Percentiles rank a stretch among this genome's conserved stretches.
These are phyloP conservation scores for Taphrina betulina DNA, from an alignment of 1,139 yeast genomes.

Conservation along the genomic window DNA sequence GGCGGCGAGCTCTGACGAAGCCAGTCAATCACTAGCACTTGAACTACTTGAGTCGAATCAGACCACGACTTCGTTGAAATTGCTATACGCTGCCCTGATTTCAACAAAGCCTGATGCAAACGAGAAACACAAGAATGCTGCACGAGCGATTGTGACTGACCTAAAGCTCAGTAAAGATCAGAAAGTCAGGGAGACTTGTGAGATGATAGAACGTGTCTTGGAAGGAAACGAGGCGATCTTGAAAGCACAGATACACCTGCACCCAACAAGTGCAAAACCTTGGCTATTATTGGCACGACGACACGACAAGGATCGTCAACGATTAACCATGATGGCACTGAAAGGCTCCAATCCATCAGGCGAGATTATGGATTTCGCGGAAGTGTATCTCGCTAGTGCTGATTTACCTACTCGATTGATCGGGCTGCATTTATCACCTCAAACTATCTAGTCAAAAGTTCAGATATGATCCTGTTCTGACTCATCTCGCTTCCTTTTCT, in stretches of 20 bases:
- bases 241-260: not conserved
- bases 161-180: not conserved
- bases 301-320: not conserved
- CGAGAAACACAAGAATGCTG: not conserved
- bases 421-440: slow-evolving; percentile 6
- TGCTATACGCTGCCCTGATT: slow-evolving; percentile 1
- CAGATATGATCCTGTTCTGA: not conserved
- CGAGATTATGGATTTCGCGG: not conserved
- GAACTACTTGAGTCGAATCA: not conserved
- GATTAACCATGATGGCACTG: slow-evolving; percentile 9
- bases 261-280: not conserved
- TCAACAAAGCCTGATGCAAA: not conserved
- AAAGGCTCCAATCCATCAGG: not conserved
- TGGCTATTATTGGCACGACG: slow-evolving; percentile 3
- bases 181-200: not conserved
- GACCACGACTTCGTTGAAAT: not conserved
- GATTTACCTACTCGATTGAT: not conserved
- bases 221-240: not conserved
- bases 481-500: not conserved
- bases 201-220: slow-evolving; percentile 6
- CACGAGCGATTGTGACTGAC: not conserved
- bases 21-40: not conserved
- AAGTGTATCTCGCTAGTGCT: slow-evolving; percentile 6
- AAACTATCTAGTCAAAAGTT: slow-evolving; percentile 2
- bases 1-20: not conserved